These are phyloP conservation scores for Wickerhamomyces subpelliculosus DNA, from an alignment of 805 yeast genomes.

Conservation along the genomic window DNA sequence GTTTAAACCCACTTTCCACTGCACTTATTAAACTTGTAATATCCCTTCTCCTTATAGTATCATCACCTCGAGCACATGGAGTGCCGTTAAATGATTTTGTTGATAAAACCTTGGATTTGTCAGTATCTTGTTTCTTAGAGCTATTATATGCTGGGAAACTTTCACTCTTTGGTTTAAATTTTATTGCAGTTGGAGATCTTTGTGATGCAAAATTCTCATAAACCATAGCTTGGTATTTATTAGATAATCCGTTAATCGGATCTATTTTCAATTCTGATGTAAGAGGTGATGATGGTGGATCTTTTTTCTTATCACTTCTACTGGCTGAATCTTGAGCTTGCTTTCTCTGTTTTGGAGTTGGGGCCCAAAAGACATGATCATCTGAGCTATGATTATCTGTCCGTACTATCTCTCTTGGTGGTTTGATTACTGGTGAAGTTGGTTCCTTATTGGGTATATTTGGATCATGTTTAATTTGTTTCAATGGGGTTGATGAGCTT, in stretches of 20 bases:
- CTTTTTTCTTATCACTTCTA: slow-evolving; percentile 1
- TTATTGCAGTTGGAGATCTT: slow-evolving; percentile 11
- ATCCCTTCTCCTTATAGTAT: slow-evolving; percentile 7
- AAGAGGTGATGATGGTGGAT: slow-evolving; percentile 20
- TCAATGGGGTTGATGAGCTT: slow-evolving; percentile 6
- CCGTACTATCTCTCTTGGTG: not conserved
- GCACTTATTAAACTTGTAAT: slow-evolving; percentile 14
- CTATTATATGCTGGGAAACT: slow-evolving; percentile 6
- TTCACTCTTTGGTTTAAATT: slow-evolving; percentile 4
- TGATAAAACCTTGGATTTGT: not conserved
- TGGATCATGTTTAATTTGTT: slow-evolving; percentile 1
- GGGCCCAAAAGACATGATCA: slow-evolving; percentile 22
- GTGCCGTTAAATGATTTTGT: slow-evolving; percentile 5
- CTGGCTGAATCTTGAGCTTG: slow-evolving; percentile 3
- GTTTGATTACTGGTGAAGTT: not conserved
- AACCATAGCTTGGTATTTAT: slow-evolving; percentile 12
- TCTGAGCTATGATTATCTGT: slow-evolving; percentile 16
- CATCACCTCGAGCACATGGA: slow-evolving; percentile 1
- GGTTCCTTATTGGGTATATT: slow-evolving; percentile 3
- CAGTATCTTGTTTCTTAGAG: not conserved
- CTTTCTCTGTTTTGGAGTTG: slow-evolving; percentile 15
- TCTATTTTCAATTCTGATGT: slow-evolving; percentile 10
- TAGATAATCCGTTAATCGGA: slow-evolving; percentile 10
- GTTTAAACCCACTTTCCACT: slow-evolving; percentile 4
- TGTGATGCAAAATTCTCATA: slow-evolving; percentile 16